These are phyloP conservation scores for Sparassis latifolia DNA, from an alignment of 1,284 basidiomycete species.

Conservation along the genomic window DNA sequence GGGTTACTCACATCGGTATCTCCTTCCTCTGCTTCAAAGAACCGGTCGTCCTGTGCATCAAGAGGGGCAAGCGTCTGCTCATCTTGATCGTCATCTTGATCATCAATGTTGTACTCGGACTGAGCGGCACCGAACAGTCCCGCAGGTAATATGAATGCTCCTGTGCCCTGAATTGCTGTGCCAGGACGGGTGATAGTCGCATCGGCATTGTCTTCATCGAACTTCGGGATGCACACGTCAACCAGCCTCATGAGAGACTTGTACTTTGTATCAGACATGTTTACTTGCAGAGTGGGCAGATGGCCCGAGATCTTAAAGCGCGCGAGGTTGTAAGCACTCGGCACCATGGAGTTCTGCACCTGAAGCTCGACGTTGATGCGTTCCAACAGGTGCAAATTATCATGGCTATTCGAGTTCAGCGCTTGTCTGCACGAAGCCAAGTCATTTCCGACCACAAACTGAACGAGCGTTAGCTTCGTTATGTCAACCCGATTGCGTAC, in stretches of 20 bases:
- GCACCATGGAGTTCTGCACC: conserved; percentile 92
- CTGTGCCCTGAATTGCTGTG: conserved; percentile 11
- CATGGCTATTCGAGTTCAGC: conserved; percentile 49
- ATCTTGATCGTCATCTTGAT: conserved; percentile 43
- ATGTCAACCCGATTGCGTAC: conserved; percentile 10
- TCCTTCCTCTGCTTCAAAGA: conserved; percentile 74
- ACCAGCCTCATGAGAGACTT: conserved; percentile 91
- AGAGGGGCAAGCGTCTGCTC: conserved; percentile 25
- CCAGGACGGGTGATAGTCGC: conserved; percentile 18
- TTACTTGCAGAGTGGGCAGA: conserved; percentile 84
- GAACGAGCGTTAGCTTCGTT: conserved; percentile 6
- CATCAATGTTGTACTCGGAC: conserved; percentile 67
- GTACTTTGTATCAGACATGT: conserved; percentile 96
- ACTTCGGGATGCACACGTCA: conserved; percentile 86
- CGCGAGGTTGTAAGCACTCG: conserved; percentile 79
- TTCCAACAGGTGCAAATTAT: conserved; percentile 86
- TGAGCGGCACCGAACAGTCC: conserved; percentile 46
- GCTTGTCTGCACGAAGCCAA: conserved; percentile 79
- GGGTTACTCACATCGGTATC: conserved; percentile 43
- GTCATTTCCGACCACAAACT: conserved; percentile 90
- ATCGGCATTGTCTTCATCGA: conserved; percentile 48
- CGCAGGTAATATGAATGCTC: conserved; percentile 45
- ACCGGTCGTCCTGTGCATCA: conserved; percentile 46
- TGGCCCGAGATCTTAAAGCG: conserved; percentile 92
- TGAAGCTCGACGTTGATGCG: conserved; percentile 89